Base-by-base conservation (phyloP, 345 rosid species). In the Toxicodendron radicans region DNA sequence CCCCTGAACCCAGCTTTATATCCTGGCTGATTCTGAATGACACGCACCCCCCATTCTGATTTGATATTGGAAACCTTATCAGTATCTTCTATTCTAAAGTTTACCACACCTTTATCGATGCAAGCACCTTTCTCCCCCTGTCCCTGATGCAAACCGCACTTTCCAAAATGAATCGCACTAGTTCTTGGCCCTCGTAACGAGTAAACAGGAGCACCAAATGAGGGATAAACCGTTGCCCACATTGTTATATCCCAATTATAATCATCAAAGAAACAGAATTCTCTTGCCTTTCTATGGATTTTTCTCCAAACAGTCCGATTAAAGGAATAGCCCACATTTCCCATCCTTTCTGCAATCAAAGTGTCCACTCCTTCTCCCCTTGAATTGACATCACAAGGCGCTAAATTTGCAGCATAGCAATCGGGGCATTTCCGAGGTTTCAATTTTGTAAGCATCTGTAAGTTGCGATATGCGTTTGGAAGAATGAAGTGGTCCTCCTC, bases 231-330 rank as follows among this genome's bases (percentile, higher is more conserved):
- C 0, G 97, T 92, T 23, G 94, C 89, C 99, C 99, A 95, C 99
- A 95, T 93, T 0, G 98, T 90, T 81, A 93, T 95, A 82, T 95
- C 99, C 99, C 99, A 95, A 66, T 95, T 95, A 78, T 95, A 91
- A 75, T 95, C 99, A 58, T 95, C 99, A 70, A 90, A 93, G 80
- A 74, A 91, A 82, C 99, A 95, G 83, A 95, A 95, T 66, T 85
- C 97, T 65, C 43, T 90, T 9, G 97, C 95, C 82, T 87, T 93
- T 59, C 54, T 64, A 68, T 92, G 98, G 79, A 95, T 93, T 71
- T 74, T 89, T 82, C 89, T 87, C 99, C 98, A 95, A 65, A 90
- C 89, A 33, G 92, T 90, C 58, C 89, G 79, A 66, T 95, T 93
- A 76, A 90, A 95, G 41, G 97, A 83, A 72, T 95, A 95, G 2